Evolutionary conservation across 352 stramenopile genomes (phyloP).

Genomic region (Phytophthora kernoviae): DNA sequence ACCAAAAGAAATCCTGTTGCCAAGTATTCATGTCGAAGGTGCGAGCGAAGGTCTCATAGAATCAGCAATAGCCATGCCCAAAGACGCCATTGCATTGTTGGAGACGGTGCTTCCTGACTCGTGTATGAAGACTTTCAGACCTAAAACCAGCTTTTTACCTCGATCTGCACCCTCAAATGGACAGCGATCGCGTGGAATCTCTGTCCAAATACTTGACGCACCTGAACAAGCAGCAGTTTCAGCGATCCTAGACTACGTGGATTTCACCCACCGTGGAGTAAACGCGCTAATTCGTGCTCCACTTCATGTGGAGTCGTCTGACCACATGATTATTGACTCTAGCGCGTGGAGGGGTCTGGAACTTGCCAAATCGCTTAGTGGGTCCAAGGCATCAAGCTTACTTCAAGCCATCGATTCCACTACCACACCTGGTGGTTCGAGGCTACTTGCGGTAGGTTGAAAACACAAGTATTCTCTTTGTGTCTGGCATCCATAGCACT

Average conservation of each 20-base stretch:
- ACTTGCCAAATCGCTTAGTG: constrained; percentile 61
- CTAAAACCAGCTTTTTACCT: constrained; percentile 28
- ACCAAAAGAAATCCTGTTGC: constrained; percentile 73
- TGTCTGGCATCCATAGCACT: neutral
- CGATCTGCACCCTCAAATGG: neutral
- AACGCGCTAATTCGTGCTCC: constrained; percentile 41
- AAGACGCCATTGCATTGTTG: constrained; percentile 33
- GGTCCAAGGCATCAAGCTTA: constrained; percentile 65
- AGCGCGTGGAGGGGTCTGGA: constrained; percentile 79
- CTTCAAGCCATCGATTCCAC: constrained; percentile 72
- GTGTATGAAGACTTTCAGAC: constrained; percentile 72
- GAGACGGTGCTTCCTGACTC: constrained; percentile 46
- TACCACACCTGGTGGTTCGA: constrained; percentile 63
- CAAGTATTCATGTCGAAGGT: constrained; percentile 15
- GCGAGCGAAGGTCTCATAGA: neutral
- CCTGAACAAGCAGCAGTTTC: constrained; percentile 45
- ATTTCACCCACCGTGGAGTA: constrained; percentile 59
- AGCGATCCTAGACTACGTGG: constrained; percentile 70
- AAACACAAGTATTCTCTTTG: neutral
- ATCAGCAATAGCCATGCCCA: constrained; percentile 13
- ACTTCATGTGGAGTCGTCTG: constrained; percentile 63
- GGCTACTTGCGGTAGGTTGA: constrained; percentile 59
- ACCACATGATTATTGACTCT: constrained; percentile 83
- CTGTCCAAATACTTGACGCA: constrained; percentile 22
- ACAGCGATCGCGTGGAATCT: constrained; percentile 3